A percentile compares a stretch with the other conserved stretches of the same genome.
Evolutionary conservation across 352 stramenopile species (phyloP).

Genomic region (Globisporangium canariense): DNA sequence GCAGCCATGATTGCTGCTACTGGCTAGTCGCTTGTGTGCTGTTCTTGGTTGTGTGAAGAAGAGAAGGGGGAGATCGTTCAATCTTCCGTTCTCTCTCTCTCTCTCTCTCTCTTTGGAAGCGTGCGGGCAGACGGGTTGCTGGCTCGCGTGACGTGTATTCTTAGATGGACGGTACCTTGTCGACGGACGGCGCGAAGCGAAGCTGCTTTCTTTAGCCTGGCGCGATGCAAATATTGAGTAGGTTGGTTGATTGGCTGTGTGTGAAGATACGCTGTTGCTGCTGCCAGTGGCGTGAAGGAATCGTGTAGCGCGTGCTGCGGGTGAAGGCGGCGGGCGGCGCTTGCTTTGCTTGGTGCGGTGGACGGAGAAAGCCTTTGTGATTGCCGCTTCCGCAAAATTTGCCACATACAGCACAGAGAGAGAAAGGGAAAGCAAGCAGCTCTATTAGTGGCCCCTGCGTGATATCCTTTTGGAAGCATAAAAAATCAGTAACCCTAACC

Average conservation of each 20-base stretch:
- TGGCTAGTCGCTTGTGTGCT: conserved; percentile 21
- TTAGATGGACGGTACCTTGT: conserved; percentile 3
- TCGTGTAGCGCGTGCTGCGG: background rate
- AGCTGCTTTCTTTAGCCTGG: background rate
- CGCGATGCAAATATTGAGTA: background rate
- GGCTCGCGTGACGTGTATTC: conserved; percentile 1
- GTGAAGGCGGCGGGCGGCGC: background rate
- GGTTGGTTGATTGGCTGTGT: background rate
- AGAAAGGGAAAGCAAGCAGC: background rate
- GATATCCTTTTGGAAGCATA: background rate
- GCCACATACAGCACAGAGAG: background rate
- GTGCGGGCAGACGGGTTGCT: no score
- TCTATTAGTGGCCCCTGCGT: background rate
- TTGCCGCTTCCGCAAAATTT: background rate
- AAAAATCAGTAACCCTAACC: background rate
- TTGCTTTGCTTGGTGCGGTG: background rate
- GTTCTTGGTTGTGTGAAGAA: background rate
- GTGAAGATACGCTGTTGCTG: conserved; percentile 3
- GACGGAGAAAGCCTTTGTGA: conserved; percentile 8
- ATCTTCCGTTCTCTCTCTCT: background rate
- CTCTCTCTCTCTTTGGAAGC: background rate
- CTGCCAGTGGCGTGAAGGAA: background rate
- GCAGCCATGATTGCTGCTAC: conserved; percentile 11
- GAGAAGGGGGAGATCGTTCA: background rate
- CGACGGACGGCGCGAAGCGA: background rate